Base-by-base conservation (phyloP, 1,139 yeast genomes). In the Candida tropicalis region DNA sequence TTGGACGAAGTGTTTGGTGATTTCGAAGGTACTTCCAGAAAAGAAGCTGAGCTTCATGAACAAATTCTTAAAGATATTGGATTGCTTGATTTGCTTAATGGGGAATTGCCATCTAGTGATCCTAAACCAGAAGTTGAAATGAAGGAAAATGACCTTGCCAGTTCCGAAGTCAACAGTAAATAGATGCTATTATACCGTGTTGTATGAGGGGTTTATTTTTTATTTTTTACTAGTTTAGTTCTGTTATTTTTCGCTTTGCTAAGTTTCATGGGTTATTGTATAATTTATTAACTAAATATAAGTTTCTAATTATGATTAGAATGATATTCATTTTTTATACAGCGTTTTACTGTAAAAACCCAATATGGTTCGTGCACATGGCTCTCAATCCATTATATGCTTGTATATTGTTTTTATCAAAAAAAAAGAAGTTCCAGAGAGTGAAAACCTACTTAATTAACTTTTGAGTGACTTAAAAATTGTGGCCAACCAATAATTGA, bases 401-500 rank as follows among this genome's bases (percentile, higher is more conserved):
- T 26, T 12, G 2, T 26, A 26, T 26, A 26, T 10, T 26, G 23
- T 20, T 6, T 20, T 20, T 2, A 20, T 6, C 23, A 20, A 20
- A 6, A 20, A 20, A 26, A n/a, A 26, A 26, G 13, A 26, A 26
- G n/a, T n/a, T n/a, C n/a, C n/a, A n/a, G n/a, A n/a, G n/a, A n/a
- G n/a, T n/a, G n/a, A n/a, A 13, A 23, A 20, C 36, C 26, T 20
- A 20, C 35, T 3, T 33, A 11, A 33, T 5, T 10, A 33, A 33
- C 36, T 20, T 33, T 23, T 34, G 11, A 7, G 4, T 11, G 15
- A 17, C 18, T 45, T 56, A 68, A 48, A 58, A 66, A 41, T 52
- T 59, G 45, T 88, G 91, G 6, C 97, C 89, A 46, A 93, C 95
- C 58, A 93, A 80, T 47, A 85, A 79, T 70, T 95, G 99, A 17